These are phyloP conservation scores for Sparassis latifolia DNA, from an alignment of 1,284 basidiomycete genomes.

Conservation along the genomic window DNA sequence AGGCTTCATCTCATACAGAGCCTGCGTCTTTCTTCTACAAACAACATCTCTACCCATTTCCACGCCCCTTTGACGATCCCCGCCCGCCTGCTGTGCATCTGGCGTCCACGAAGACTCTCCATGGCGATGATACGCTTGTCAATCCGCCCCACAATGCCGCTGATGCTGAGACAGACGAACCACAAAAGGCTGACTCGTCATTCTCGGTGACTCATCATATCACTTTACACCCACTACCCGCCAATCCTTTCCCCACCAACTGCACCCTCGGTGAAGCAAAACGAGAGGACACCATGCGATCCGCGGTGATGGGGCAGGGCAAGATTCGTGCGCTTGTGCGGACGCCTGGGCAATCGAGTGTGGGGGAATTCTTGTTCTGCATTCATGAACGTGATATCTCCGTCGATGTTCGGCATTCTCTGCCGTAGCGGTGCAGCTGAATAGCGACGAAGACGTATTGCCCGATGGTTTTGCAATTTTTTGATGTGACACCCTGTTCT, in stretches of 20 bases:
- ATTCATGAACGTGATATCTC: constrained; percentile 19
- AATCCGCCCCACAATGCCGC: background rate
- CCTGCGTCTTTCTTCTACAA: constrained; percentile 33
- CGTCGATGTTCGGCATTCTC: constrained; percentile 5
- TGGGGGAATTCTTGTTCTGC: constrained; percentile 19
- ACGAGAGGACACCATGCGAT: constrained; percentile 20
- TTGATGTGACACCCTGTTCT: too few relatives aligned
- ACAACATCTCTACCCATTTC: constrained; percentile 48
- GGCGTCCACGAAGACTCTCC: background rate
- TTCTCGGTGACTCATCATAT: constrained; percentile 16
- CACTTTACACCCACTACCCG: constrained; percentile 20
- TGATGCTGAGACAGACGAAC: background rate
- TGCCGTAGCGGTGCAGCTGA: background rate
- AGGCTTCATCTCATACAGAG: constrained; percentile 15
- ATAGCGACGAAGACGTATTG: background rate
- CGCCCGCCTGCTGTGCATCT: background rate
- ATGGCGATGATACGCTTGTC: background rate
- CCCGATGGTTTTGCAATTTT: background rate
- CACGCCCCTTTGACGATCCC: constrained; percentile 24
- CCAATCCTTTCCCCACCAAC: constrained; percentile 21
- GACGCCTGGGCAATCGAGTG: constrained; percentile 19
- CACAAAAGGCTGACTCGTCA: background rate
- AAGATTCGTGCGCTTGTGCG: constrained; percentile 27
- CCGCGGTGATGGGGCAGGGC: constrained; percentile 15
- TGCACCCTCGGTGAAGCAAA: constrained; percentile 21